phyloP scores from a whole-genome alignment of 208 protist genomes.

The Leptomonas seymouri region DNA sequence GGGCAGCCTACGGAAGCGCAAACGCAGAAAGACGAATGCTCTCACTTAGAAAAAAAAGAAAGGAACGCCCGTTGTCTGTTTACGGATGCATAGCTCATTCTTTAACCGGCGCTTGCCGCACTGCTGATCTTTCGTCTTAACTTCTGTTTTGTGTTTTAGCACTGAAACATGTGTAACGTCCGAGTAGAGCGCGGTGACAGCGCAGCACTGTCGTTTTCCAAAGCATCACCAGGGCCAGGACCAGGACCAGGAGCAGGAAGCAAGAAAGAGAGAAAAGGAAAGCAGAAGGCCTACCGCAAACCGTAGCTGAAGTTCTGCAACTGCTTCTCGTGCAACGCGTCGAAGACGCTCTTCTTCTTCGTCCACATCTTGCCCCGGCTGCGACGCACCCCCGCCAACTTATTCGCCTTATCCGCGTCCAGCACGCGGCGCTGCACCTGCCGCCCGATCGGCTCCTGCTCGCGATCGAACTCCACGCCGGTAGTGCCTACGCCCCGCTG shows the following conservation, averaged over 20 bases:
- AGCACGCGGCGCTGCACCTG: constrained; percentile 89
- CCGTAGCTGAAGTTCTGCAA: constrained; percentile 85
- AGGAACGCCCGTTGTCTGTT: too few relatives aligned
- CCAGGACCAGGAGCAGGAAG: background rate
- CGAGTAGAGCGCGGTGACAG: too few relatives aligned
- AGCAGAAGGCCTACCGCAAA: constrained; percentile 56
- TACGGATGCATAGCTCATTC: too few relatives aligned
- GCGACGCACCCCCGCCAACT: constrained; percentile 72
- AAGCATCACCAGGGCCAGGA: too few relatives aligned
- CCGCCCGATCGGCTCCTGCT: constrained; percentile 91
- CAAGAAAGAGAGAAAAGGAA: constrained; percentile 8
- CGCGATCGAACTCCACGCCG: constrained; percentile 89
- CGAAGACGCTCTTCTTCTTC: constrained; percentile 85
- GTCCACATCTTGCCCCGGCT: constrained; percentile 84
- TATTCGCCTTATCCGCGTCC: constrained; percentile 83
- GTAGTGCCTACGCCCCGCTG: constrained; percentile 69
- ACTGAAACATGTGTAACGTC: too few relatives aligned
- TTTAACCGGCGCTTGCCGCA: too few relatives aligned
- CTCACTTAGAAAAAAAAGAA: too few relatives aligned
- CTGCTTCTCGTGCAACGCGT: constrained; percentile 88
- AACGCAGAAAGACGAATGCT: too few relatives aligned
- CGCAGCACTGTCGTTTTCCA: too few relatives aligned
- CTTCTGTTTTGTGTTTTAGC: too few relatives aligned
- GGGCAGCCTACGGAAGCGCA: too few relatives aligned
- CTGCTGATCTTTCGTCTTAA: too few relatives aligned